Base-by-base conservation (phyloP, 208 protist species). In the Trypanosoma platydactyli region DNA sequence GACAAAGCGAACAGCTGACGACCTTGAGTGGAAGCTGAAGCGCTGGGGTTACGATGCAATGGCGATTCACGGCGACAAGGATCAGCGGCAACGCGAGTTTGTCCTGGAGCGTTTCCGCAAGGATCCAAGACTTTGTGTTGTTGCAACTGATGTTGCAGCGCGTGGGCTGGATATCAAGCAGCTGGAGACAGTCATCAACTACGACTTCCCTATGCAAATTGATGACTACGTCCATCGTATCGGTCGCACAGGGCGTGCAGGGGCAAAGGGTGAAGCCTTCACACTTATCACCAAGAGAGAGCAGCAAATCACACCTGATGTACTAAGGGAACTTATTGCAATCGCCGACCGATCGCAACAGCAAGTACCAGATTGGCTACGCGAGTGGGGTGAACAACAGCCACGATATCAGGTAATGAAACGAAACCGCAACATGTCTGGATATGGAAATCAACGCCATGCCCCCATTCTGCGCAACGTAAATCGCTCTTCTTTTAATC, bases 141-240 rank as follows among this genome's bases (percentile, higher is more conserved):
- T 98, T 1, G 95, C 96, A 13, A 98, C 97, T 20, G 95, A 98
- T 70, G 96, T 98, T 1, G 97, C 97, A 1, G 85, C 91, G 1
- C 88, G 97, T 40, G 97, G 97, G 2, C 84, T 99, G 3, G 99
- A 99, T 74, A 99, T 99, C 71, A 97, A 97, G 49, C 87, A 99
- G 71, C 91, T 99, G 35, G 92, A 97, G 80, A 96, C 98, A 53
- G 98, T 99, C 25, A 97, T 99, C 62, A 99, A 99, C 82, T 99
- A 98, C 76, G 98, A 99, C 78, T 99, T 99, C 86, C 98, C 98
- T 9, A 98, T 98, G 76, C 97, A 99, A 76, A 98, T 99, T 58
- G 98, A 99, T 75, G 92, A 98, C 69, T 99, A 99, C 77, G 84
- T 99, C 16, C 98, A 99, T 84, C 91, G 98, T 61, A 99, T 99